Percentiles rank a stretch among this genome's conserved stretches.
Evolutionary conservation across 2,329 filamentous ascomycete genomes (phyloP).

Genomic region (Nemania abortiva): DNA sequence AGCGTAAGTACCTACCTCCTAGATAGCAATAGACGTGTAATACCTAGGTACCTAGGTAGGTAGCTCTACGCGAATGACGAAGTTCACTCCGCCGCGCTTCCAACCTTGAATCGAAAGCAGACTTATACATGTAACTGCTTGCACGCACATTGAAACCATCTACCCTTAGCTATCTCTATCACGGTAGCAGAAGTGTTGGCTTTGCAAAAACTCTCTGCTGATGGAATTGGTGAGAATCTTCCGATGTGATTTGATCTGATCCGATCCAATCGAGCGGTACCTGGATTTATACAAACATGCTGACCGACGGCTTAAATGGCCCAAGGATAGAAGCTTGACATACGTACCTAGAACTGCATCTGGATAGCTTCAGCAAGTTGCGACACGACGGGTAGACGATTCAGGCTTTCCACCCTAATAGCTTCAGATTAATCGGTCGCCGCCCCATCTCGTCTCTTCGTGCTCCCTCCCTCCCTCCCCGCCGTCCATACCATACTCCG

Average conservation of each 20-base stretch:
- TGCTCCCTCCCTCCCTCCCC: background rate
- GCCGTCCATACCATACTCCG: background rate
- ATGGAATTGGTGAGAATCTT: slow-evolving; percentile 19
- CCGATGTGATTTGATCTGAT: background rate
- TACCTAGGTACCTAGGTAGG: background rate
- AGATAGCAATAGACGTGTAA: background rate
- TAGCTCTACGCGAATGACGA: slow-evolving; percentile 17
- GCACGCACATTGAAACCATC: background rate
- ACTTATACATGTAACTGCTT: background rate
- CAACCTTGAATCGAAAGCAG: slow-evolving; percentile 4
- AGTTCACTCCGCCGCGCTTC: slow-evolving; percentile 10
- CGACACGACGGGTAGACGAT: slow-evolving; percentile 8
- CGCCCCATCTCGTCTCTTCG: background rate
- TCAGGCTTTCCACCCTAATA: background rate
- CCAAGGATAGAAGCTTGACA: too few species aligned
- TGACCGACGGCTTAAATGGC: too few species aligned
- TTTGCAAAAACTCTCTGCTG: background rate
- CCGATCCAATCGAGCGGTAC: too few species aligned
- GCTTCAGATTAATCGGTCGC: background rate
- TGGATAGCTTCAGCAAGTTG: background rate
- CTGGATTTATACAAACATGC: too few species aligned
- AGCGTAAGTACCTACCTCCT: slow-evolving; percentile 15
- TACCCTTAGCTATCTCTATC: background rate
- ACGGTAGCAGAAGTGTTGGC: background rate
- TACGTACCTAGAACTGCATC: slow-evolving; percentile 1